These are phyloP conservation scores for Tothia fuscella DNA, from an alignment of 2,329 filamentous ascomycete genomes.

Conservation along the genomic window DNA sequence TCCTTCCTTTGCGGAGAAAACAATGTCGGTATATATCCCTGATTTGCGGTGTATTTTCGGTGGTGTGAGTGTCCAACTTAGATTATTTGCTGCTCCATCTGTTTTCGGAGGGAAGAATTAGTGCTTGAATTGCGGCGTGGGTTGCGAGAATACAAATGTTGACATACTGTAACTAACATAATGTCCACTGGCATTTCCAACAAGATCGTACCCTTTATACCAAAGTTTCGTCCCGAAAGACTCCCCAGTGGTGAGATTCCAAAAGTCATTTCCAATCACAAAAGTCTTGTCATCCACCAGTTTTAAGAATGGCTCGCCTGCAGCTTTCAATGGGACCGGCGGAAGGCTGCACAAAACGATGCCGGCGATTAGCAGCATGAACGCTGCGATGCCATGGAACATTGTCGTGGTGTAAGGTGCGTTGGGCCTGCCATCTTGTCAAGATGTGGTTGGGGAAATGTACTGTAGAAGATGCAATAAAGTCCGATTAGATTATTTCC, in stretches of 20 bases:
- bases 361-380: no score
- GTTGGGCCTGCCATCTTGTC: no score
- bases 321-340: background rate
- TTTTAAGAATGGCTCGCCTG: slow-evolving; percentile 19
- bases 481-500: no score
- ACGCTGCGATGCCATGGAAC: no score
- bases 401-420: no score
- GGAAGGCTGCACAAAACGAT: no score
- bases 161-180: slow-evolving; percentile 34
- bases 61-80: slow-evolving; percentile 32
- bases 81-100: slow-evolving; percentile 21
- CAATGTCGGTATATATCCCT: slow-evolving; percentile 35
- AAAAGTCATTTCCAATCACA: slow-evolving; percentile 29
- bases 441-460: no score
- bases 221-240: slow-evolving; percentile 29
- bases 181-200: slow-evolving; percentile 30
- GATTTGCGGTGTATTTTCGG: slow-evolving; percentile 31
- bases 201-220: slow-evolving; percentile 31
- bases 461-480: no score
- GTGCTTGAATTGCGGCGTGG: background rate
- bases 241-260: slow-evolving; percentile 30
- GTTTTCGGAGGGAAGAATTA: background rate
- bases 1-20: slow-evolving; percentile 34
- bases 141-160: background rate
- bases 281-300: slow-evolving; percentile 23